Conservation (phyloP, 208 protist species). For the Tritrichomonas musculus region DNA sequence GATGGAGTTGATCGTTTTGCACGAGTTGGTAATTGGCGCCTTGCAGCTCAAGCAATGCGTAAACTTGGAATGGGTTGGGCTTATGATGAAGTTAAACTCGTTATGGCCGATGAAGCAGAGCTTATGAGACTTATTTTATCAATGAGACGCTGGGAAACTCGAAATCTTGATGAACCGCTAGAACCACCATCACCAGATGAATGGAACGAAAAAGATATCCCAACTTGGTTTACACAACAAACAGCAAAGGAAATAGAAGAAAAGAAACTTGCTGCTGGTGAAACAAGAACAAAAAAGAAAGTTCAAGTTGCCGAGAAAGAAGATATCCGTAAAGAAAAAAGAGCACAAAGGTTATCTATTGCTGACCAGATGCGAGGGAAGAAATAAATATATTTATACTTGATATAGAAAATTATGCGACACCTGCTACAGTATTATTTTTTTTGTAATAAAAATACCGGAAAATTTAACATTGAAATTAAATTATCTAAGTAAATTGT, state of each 20-base stretch:
- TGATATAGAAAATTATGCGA: too few relatives aligned
- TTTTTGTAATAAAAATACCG: too few relatives aligned
- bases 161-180: constrained; percentile 1
- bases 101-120: neutral
- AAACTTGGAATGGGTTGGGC: constrained; percentile 20
- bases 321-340: neutral
- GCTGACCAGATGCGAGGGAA: neutral
- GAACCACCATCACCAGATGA: neutral
- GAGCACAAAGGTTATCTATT: neutral
- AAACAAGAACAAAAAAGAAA: neutral
- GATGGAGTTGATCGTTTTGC: constrained; percentile 22
- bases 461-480: too few relatives aligned
- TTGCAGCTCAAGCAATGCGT: constrained; percentile 6
- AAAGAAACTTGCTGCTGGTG: constrained; percentile 12
- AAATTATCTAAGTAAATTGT: too few relatives aligned
- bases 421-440: too few relatives aligned
- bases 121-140: neutral
- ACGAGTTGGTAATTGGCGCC: neutral
- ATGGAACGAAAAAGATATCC: neutral
- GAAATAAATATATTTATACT: too few relatives aligned
- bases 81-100: neutral
- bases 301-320: neutral
- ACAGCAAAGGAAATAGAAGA: constrained; percentile 23
- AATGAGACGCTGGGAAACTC: neutral
- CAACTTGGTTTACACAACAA: neutral